Conservation (phyloP, 805 yeast genomes). For the Saccharomycopsis babjevae region DNA sequence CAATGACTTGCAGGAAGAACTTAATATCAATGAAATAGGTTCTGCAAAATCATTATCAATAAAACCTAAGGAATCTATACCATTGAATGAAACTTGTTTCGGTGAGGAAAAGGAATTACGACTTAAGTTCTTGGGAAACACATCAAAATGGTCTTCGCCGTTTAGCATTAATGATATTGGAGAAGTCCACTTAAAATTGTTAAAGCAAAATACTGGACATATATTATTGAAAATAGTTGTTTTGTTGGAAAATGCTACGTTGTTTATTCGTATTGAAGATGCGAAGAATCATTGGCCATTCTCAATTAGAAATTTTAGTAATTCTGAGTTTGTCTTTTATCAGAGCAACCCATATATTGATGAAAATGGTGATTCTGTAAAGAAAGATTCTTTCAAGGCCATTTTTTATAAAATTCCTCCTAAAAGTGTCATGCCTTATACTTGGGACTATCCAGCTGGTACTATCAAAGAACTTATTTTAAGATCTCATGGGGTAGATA, state of each 20-base stretch:
- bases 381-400: slow-evolving; percentile 56
- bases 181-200: slow-evolving; percentile 60
- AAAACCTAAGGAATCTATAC: slow-evolving; percentile 37
- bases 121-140: slow-evolving; percentile 46
- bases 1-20: slow-evolving; percentile 45
- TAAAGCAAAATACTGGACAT: slow-evolving; percentile 56
- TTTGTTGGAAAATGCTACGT: slow-evolving; percentile 67
- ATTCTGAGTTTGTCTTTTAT: slow-evolving; percentile 73
- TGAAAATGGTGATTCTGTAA: slow-evolving; percentile 46
- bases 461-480: slow-evolving; percentile 68
- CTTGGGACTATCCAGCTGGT: slow-evolving; percentile 97
- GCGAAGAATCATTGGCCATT: slow-evolving; percentile 86
- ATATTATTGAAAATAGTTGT: slow-evolving; percentile 62
- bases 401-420: slow-evolving; percentile 75
- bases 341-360: slow-evolving; percentile 68
- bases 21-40: slow-evolving; percentile 61
- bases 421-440: slow-evolving; percentile 91
- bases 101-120: slow-evolving; percentile 48
- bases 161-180: slow-evolving; percentile 81
- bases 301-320: slow-evolving; percentile 83
- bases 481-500: slow-evolving; percentile 59
- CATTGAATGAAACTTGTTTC: slow-evolving; percentile 49
- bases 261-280: slow-evolving; percentile 64
- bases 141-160: slow-evolving; percentile 77
- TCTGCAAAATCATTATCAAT: slow-evolving; percentile 41